Conservation (phyloP, 306 rosid genomes). For the Medicago lupulina region DNA sequence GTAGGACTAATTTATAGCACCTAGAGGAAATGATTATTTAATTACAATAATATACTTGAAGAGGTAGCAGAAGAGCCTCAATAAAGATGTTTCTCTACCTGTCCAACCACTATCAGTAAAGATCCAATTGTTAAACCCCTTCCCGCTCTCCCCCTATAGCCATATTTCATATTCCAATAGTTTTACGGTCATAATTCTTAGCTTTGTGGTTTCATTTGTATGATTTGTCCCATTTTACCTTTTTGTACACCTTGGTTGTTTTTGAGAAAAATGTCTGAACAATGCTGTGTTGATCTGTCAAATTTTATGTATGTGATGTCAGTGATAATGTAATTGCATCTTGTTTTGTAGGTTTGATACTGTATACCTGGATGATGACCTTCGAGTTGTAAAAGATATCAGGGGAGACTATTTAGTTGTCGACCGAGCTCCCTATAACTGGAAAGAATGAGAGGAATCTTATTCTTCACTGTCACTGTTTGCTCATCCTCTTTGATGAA, state of each 20-base stretch:
- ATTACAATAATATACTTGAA: neutral
- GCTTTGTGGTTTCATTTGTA: neutral
- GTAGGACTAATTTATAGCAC: no score
- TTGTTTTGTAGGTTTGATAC: conserved; percentile 72
- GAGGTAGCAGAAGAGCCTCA: neutral
- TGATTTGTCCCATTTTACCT: neutral
- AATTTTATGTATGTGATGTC: conserved; percentile 19
- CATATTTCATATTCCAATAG: neutral
- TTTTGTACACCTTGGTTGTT: neutral
- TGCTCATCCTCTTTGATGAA: neutral
- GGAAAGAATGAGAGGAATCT: conserved; percentile 67
- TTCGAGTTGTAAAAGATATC: conserved; percentile 83
- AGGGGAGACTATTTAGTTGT: conserved; percentile 88
- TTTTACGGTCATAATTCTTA: neutral
- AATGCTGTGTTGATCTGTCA: neutral
- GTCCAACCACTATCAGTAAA: no score
- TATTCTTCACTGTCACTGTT: conserved; percentile 2
- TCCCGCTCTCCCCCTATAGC: neutral
- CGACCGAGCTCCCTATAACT: conserved; percentile 72
- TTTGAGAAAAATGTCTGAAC: neutral
- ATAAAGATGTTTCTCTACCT: neutral
- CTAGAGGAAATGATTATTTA: neutral
- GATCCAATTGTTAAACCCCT: no score
- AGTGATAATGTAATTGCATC: conserved; percentile 34
- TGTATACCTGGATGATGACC: conserved; percentile 73